Evolutionary conservation across 495 filamentous ascomycete genomes (phyloP), one percentile per base, ranked within the genome.

Genomic region (Stereocaulon alpinum): DNA sequence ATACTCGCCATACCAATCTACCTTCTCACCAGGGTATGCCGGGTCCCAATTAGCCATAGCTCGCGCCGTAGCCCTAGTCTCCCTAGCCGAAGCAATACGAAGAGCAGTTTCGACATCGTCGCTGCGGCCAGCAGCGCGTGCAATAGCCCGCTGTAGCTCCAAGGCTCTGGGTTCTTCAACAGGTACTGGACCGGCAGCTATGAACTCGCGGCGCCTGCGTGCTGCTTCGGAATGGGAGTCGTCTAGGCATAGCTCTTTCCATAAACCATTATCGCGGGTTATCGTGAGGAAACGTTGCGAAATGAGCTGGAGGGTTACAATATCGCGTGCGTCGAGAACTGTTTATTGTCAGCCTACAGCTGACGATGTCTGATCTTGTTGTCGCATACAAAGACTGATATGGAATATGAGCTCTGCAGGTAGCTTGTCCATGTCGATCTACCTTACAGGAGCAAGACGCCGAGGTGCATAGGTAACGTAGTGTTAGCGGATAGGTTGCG

Each of bases 1-100:
- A 69, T 88, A 96, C 70, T 96, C 91, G 53, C 85, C 81, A 64
- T 94, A 96, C 84, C 88, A 96, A 53, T 87, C 80, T 15, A 87
- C 74, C 41, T 73, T 73, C 68, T 88, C 85, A 14, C 73, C 71
- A 15, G 85, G 82, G 59, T 86, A 86, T 5, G 81, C 80, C 2
- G 88, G 87, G 62, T 96, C 89, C 90, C 90, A 95, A 62, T 86
- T 87, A 6, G 82, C 84, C 53, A 86, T 79, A 61, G 73, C 81
- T 72, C 76, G 80, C 66, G 66, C 24, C 18, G 70, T 57, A 76
- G 73, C 59, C 74, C 71, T 11, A 64, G n/a, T 17, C 14, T 55
- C 58, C 48, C 32, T 54, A 20, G 45, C 24, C 24, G 20, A 29
- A 70, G 55, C 67, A 63, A 5, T 72, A 68, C 66, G 68, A 55